Base-by-base conservation (phyloP, 495 filamentous ascomycete genomes). In the Aspergillus cristatus region DNA sequence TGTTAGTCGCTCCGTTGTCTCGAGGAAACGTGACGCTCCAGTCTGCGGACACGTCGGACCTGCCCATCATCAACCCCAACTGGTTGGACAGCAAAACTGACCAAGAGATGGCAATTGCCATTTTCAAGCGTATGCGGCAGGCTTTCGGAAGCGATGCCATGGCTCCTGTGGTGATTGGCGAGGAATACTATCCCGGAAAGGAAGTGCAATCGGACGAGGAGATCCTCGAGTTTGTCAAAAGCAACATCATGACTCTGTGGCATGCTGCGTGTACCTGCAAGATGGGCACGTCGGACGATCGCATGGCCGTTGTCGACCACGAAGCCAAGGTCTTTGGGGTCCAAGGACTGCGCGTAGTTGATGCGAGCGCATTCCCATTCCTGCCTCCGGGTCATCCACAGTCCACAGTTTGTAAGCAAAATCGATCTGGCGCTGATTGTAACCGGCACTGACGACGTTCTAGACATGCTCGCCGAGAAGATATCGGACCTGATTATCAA, bases 231-330 rank as follows among this genome's bases (percentile, higher is more conserved):
- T 54, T 38, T 10, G 62, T 80, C 38, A 46, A 51, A 29, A 22
- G 62, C 4, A 63, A 43, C 28, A 18, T 65, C 8, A 57, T 52
- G 18, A 59, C 71, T 0, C 42, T 76, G 12, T 75, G 46, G 45
- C 79, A 81, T 55, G 70, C 67, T 2, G 41, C 54, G 14, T 65
- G 54, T 15, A 78, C 72, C 5, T 73, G 70, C 54, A 62, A 59
- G 40, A 80, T 82, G 74, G 76, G 78, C 0, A 53, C 34, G 7
- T 14, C 17, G 0, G 43, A 41, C 15, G 76, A 81, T 45, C 12
- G 45, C 0, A 68, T 60, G 50, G 75, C 77, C 0, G 79, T 83
- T 7, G 61, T 82, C 7, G 79, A 82, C 43, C 42, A 53, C 0
- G 48, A 61, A 7, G 70, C 60, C 0, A 58, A 58, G 18, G 79